Base-by-base conservation (phyloP, 2,329 filamentous ascomycete species). In the Calonectria crousiana region DNA sequence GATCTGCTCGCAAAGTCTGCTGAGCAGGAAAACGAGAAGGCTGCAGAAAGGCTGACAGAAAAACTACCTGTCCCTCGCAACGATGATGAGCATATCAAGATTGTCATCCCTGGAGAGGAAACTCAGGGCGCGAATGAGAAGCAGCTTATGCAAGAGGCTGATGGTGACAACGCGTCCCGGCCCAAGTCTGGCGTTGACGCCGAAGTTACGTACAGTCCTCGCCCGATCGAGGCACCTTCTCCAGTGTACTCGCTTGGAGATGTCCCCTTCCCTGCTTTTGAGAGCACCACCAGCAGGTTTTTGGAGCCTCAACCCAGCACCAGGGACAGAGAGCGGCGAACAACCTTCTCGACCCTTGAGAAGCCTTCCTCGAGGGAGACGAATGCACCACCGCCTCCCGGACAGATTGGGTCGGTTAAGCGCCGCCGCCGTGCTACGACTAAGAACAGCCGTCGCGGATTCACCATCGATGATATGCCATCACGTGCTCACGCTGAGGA, bases 401-500 rank as follows among this genome's bases (percentile, higher is more conserved):
- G 81, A 58, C 84, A 80, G 67, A 79, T 84, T 13, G 88, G 88
- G 5, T 91, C 91, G 28, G 87, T 91, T 70, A 92, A 88, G 81
- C 89, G 91, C 62, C 90, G 93, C 56, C 90, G 93, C 60, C 90
- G 95, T 38, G 92, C 91, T 1, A 93, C 92, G 34, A 96, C 94
- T 49, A 93, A 91, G 84, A 90, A 91, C 74, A 94, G 91, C 78
- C 90, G 91, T 38, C 90, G 91, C 52, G 91, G 91, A 1, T 91
- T 93, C 78, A 87, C 90, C 69, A 89, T 89, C 1, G 96, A 98
- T 75, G 95, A 98, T 67, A 87, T 98, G 77, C 89, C 98, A 68
- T 89, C 90, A 34, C 91, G 91, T 69, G 89, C 90, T 8, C 95
- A 97, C 78, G 95, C 95, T 1, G 96, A 98, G 83, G 93, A 95